phyloP scores from a whole-genome alignment of 116 monocot species.

The Phalaenopsis hybrid region DNA sequence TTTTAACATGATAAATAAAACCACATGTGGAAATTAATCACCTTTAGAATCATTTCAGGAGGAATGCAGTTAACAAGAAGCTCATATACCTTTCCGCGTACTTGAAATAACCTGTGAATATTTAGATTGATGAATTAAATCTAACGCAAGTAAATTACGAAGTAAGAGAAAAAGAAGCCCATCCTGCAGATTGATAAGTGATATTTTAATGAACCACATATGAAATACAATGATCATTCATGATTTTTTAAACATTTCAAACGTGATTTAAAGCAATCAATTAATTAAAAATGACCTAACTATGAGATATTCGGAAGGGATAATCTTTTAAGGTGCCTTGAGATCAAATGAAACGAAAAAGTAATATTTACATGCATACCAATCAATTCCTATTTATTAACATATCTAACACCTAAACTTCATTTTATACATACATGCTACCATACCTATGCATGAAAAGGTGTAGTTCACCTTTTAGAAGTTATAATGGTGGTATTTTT shows the following conservation, averaged over 20 bases:
- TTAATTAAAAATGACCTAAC: not conserved
- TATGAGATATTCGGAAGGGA: not conserved
- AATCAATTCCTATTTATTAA: too few species aligned
- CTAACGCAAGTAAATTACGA: not conserved
- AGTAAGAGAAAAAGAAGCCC: not conserved
- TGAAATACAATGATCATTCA: not conserved
- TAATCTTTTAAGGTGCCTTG: not conserved
- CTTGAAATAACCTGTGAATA: constrained; percentile 60
- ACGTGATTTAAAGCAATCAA: constrained; percentile 1
- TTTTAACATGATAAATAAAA: not conserved
- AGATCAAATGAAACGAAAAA: not conserved
- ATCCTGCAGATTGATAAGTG: not conserved
- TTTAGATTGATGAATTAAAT: constrained; percentile 6
- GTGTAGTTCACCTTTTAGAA: too few species aligned
- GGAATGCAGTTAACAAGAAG: constrained; percentile 93
- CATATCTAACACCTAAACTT: too few species aligned
- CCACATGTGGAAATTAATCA: constrained; percentile 12
- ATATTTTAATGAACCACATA: not conserved
- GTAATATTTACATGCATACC: too few species aligned
- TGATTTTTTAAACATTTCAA: not conserved
- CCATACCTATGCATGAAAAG: too few species aligned
- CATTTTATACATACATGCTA: too few species aligned
- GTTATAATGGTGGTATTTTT: too few species aligned
- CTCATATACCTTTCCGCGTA: constrained; percentile 94
- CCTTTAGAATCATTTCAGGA: constrained; percentile 90